These are phyloP conservation scores for Berberis vulgaris DNA, from an alignment of 164 flowering plant genomes.

Conservation along the genomic window DNA sequence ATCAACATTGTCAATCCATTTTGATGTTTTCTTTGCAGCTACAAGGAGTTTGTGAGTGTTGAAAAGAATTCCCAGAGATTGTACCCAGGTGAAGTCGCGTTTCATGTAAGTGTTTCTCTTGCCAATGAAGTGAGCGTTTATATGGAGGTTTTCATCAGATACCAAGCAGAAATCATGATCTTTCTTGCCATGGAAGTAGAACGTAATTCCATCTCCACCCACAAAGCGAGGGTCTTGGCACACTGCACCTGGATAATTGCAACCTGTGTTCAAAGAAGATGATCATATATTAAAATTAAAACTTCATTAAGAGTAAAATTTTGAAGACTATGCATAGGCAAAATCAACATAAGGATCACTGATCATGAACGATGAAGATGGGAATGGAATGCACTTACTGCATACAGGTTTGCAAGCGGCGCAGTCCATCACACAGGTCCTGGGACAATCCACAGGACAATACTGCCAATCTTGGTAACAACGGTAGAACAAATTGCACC, in stretches of 20 bases:
- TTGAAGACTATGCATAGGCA: too few species aligned
- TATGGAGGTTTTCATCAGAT: constrained; percentile 36
- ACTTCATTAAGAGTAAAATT: too few species aligned
- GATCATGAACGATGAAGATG: too few species aligned
- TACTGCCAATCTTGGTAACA: too few species aligned
- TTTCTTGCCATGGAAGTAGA: constrained; percentile 46
- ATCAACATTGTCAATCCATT: constrained; percentile 46
- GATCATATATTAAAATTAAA: not conserved
- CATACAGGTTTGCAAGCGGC: constrained; percentile 31
- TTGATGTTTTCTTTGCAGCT: constrained; percentile 40
- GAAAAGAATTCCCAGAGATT: constrained; percentile 18
- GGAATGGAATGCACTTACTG: constrained; percentile 15
- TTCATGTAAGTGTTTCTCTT: constrained; percentile 6
- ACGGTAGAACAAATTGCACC: too few species aligned
- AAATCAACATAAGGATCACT: too few species aligned
- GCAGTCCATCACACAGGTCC: constrained; percentile 23
- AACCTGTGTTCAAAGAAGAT: not conserved
- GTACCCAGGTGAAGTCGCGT: constrained; percentile 26
- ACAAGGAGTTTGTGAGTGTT: constrained; percentile 35
- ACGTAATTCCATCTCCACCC: constrained; percentile 36
- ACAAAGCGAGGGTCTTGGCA: constrained; percentile 41
- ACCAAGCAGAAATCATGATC: constrained; percentile 34
- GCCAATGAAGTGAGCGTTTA: constrained; percentile 31
- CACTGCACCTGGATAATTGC: constrained; percentile 29
- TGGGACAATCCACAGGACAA: constrained; percentile 25